Evolutionary conservation across 352 stramenopile genomes (phyloP).

Genomic region (Elongisporangium undulatum): DNA sequence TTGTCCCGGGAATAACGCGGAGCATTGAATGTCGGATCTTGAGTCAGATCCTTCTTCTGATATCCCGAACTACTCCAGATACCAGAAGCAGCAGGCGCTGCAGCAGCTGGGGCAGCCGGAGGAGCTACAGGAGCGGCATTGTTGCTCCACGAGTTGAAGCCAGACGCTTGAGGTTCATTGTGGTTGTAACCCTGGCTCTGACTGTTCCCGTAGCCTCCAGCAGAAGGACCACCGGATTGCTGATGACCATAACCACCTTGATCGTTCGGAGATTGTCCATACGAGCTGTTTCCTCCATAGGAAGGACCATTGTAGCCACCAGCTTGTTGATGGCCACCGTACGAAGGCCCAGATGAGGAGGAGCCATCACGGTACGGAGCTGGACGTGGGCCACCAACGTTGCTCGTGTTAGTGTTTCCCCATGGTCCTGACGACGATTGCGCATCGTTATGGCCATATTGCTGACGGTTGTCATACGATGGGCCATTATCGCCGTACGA

Average conservation of each 20-base stretch:
- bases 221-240: conserved; percentile 2
- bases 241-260: conserved; percentile 12
- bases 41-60: conserved; percentile 57
- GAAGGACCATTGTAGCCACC: conserved; percentile 13
- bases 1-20: conserved; percentile 75
- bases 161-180: conserved; percentile 16
- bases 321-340: conserved; percentile 11
- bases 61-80: conserved; percentile 83
- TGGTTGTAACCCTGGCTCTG: conserved; percentile 8
- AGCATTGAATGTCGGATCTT: conserved; percentile 13
- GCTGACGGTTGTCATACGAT: neutral
- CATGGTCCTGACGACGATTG: neutral
- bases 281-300: conserved; percentile 9
- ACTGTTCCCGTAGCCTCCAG: conserved; percentile 23
- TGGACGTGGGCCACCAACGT: neutral
- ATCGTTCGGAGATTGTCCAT: conserved; percentile 4
- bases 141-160: conserved; percentile 48
- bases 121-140: neutral
- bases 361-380: neutral
- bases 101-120: neutral
- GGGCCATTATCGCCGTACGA: neutral
- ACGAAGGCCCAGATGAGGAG: conserved; percentile 3
- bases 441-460: neutral
- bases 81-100: conserved; percentile 21
- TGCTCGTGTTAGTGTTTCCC: neutral